phyloP scores from a whole-genome alignment of 257 asterid genomes.

The Anisodus acutangulus region DNA sequence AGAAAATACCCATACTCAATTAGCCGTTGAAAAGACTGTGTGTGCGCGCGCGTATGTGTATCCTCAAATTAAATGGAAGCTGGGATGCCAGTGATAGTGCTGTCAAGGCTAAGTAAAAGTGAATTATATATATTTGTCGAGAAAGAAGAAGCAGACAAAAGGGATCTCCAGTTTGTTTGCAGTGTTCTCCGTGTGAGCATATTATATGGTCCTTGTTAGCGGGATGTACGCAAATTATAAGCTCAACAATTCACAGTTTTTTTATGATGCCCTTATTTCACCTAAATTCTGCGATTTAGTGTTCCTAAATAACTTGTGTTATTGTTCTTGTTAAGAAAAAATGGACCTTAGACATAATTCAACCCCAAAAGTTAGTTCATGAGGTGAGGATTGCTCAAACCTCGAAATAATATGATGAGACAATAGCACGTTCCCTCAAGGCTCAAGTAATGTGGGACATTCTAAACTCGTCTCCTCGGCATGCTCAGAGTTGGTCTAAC shows the following conservation, averaged over 20 bases:
- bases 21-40: background rate
- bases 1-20: background rate
- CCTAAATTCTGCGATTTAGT: background rate
- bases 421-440: too few relatives aligned
- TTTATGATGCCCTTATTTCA: background rate
- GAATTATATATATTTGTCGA: background rate
- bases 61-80: background rate
- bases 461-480: too few relatives aligned
- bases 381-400: too few relatives aligned
- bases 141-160: background rate
- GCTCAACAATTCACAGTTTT: background rate
- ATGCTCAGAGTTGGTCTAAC: too few relatives aligned
- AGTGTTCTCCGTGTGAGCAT: background rate
- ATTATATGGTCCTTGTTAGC: background rate
- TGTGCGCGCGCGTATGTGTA: background rate
- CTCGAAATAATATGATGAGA: too few relatives aligned
- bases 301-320: background rate
- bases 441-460: too few relatives aligned
- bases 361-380: too few relatives aligned
- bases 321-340: background rate
- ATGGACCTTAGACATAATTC: too few relatives aligned
- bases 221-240: background rate
- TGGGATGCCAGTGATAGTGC: background rate
- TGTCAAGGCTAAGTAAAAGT: background rate
- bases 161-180: background rate